Base-by-base conservation (phyloP, 1,284 basidiomycete genomes). In the Retiboletus fuscus region DNA sequence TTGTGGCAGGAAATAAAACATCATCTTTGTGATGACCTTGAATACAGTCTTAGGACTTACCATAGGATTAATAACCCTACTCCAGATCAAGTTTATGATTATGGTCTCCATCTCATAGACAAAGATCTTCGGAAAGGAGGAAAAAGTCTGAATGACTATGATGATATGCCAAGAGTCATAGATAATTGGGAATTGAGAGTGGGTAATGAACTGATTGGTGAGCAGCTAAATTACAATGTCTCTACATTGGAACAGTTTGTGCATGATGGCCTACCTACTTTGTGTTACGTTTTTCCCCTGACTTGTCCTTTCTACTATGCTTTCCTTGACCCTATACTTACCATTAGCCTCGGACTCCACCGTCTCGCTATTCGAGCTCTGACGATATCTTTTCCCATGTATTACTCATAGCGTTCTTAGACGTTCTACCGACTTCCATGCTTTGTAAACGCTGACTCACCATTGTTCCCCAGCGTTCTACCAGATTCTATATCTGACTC, bases 1-100 rank as follows among this genome's bases (percentile, higher is more conserved):
- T 58, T 58, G 34, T 58, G 57, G 57, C 57, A 58, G 34, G 57
- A 60, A 60, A 60, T 24, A 60, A 60, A 60, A 60, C 58, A 60
- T 41, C 39, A 60, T 60, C 22, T 60, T 1, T 60, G 39, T 60
- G 58, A 60, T 60, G 58, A 60, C 15, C 22, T 60, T 15, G 34
- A 60, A 60, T 60, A 60, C 34, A 60, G 24, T 60, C 58, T 60
- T 12, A 43, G 39, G 26, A 39, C 5, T 43, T 12, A 43, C 30
- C 58, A 60, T 39, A 41, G 58, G 58, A 60, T 60, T 11, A 60
- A 60, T 60, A 34, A 58, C 20, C n/a, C 58, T 24, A 61, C 58
- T 43, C 24, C 34, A 34, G 41, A 61, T 43, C 58, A 61, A 61
- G 22, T 61, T 13, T 43, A 61, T 61, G 58, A 61, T 18, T 61